phyloP scores from a whole-genome alignment of 2,329 filamentous ascomycete genomes.

The Cryoendolithus antarcticus region DNA sequence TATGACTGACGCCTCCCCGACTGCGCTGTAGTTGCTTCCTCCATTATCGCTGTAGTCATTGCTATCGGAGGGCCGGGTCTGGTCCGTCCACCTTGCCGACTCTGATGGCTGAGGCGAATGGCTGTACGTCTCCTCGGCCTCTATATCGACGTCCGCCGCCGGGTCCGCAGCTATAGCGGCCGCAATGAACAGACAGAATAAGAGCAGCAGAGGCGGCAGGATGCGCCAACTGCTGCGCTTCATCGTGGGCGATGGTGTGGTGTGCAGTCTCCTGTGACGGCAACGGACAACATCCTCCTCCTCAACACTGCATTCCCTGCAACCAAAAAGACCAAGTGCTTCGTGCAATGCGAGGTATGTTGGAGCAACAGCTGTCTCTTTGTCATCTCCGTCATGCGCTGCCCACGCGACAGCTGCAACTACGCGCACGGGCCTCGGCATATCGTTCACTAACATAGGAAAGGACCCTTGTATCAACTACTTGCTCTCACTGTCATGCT shows the following conservation, averaged over 20 bases:
- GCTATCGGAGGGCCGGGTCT: conserved; percentile 1
- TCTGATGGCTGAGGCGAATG: conserved; percentile 1
- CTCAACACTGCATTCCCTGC: background rate
- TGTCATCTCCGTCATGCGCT: background rate
- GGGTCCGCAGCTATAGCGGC: conserved; percentile 6
- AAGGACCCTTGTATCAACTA: too few species aligned
- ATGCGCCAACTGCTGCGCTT: conserved; percentile 11
- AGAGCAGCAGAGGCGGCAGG: conserved; percentile 12
- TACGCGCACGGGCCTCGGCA: too few species aligned
- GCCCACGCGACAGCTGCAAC: too few species aligned
- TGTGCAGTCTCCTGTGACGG: background rate
- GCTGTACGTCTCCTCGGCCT: too few species aligned
- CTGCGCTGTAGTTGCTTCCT: conserved; percentile 1
- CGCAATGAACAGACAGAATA: conserved; percentile 12
- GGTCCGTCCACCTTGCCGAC: conserved; percentile 6
- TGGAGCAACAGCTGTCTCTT: background rate
- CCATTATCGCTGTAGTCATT: background rate
- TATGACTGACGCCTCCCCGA: conserved; percentile 27
- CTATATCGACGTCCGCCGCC: conserved; percentile 1
- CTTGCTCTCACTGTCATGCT: too few species aligned
- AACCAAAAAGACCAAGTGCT: background rate
- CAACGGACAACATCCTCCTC: conserved; percentile 1
- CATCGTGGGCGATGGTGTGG: conserved; percentile 8
- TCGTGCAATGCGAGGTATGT: background rate
- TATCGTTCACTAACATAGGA: too few species aligned